Percentiles rank a stretch among this genome's conserved stretches.
Evolutionary conservation across 208 protist species (phyloP).

Genomic region (Sergeia podlipaevii): DNA sequence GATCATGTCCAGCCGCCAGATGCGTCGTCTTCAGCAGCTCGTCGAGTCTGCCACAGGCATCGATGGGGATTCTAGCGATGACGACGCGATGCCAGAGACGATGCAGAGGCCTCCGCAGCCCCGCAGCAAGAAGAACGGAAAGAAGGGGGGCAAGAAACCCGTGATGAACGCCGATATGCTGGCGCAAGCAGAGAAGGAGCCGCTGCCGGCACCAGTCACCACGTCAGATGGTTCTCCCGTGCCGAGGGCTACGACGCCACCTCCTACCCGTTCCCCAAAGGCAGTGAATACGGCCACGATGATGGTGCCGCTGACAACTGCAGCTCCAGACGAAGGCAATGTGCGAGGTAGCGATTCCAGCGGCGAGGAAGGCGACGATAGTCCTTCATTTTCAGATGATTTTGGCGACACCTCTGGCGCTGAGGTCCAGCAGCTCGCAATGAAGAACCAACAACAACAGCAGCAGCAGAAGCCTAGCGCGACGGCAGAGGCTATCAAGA

Average conservation of each 20-base stretch:
- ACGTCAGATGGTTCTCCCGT: not conserved
- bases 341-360: too few relatives aligned
- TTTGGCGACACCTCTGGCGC: too few relatives aligned
- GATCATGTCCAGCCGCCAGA: conserved; percentile 76
- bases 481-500: too few relatives aligned
- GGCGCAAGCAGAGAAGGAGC: not conserved
- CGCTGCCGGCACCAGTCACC: conserved; percentile 10
- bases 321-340: too few relatives aligned
- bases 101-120: conserved; percentile 15
- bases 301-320: not conserved
- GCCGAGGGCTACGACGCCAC: not conserved
- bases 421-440: too few relatives aligned
- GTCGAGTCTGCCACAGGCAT: conserved; percentile 64
- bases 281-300: not conserved
- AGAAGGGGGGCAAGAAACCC: not conserved
- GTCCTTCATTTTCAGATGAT: too few relatives aligned
- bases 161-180: not conserved
- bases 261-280: not conserved
- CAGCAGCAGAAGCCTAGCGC: too few relatives aligned
- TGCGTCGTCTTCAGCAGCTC: conserved; percentile 71
- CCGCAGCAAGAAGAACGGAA: conserved; percentile 10
- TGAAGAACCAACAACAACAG: too few relatives aligned
- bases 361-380: conserved; percentile 13
- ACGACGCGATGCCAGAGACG: conserved; percentile 11
- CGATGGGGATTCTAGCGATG: conserved; percentile 36